Conservation (phyloP, 140 eudicot species). For the Senecio squalidus region DNA sequence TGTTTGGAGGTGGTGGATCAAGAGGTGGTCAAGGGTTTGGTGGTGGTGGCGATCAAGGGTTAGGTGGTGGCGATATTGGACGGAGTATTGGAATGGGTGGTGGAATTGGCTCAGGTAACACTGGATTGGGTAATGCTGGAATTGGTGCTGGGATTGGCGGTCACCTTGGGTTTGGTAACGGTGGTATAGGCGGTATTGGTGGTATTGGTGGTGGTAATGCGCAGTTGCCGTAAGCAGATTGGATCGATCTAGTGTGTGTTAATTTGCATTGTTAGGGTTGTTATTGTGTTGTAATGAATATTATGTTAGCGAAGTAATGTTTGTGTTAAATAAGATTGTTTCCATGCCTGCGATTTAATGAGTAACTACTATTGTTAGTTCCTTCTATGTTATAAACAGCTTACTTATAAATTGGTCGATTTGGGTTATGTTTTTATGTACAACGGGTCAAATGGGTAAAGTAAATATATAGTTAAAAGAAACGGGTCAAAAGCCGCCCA, state of each 20-base stretch:
- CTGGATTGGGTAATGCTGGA: conserved; percentile 28
- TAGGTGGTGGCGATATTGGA: conserved; percentile 26
- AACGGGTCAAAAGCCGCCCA: too few relatives aligned
- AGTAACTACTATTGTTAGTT: neutral
- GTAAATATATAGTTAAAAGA: too few relatives aligned
- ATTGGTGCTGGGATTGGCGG: conserved; percentile 35
- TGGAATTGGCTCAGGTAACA: conserved; percentile 26
- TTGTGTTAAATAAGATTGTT: conserved; percentile 14
- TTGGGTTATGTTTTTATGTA: too few relatives aligned
- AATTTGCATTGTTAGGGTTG: conserved; percentile 18
- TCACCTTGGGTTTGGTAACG: conserved; percentile 27
- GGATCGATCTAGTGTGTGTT: neutral
- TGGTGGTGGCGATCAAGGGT: conserved; percentile 27
- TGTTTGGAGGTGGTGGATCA: conserved; percentile 26
- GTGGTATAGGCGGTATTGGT: conserved; percentile 27
- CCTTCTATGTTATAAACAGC: too few relatives aligned
- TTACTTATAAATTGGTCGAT: too few relatives aligned
- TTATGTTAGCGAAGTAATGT: neutral
- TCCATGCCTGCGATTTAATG: conserved; percentile 16
- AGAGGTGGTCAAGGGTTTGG: conserved; percentile 26
- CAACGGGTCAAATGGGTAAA: too few relatives aligned
- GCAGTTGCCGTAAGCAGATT: conserved; percentile 9
- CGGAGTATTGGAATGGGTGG: conserved; percentile 41
- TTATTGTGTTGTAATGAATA: conserved; percentile 15
- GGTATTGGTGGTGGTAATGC: conserved; percentile 9